phyloP scores from a whole-genome alignment of 192 early-diverging fungal species.

The Phycomyces nitens region DNA sequence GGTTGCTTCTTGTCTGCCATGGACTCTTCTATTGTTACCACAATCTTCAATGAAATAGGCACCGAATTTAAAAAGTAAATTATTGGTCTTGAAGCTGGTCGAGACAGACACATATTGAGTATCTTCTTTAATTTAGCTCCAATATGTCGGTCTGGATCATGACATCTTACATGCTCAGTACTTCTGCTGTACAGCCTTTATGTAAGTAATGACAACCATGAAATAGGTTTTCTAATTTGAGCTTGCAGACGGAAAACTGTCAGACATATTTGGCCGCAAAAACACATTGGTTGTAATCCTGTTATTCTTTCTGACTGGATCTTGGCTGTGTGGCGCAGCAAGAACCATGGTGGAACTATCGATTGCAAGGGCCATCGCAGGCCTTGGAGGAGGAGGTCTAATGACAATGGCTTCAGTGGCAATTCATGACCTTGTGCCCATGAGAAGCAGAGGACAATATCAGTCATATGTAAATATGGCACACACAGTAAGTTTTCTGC shows the following conservation, averaged over 20 bases:
- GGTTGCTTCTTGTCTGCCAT: constrained; percentile 25
- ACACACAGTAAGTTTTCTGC: constrained; percentile 13
- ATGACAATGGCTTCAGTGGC: constrained; percentile 56
- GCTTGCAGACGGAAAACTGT: constrained; percentile 65
- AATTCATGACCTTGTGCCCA: constrained; percentile 64
- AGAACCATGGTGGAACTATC: constrained; percentile 36
- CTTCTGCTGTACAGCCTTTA: constrained; percentile 28
- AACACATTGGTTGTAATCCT: constrained; percentile 69
- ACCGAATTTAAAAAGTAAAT: constrained; percentile 31
- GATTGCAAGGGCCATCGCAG: constrained; percentile 25
- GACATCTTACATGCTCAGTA: constrained; percentile 30
- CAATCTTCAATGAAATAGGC: constrained; percentile 31
- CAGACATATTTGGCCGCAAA: constrained; percentile 82
- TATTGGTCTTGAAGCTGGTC: too few relatives aligned
- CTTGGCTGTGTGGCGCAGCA: constrained; percentile 44
- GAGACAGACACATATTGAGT: neutral
- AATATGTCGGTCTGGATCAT: constrained; percentile 29
- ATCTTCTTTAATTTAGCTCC: constrained; percentile 22
- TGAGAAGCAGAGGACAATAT: constrained; percentile 65
- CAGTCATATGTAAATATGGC: constrained; percentile 37
- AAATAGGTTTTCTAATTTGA: too few relatives aligned
- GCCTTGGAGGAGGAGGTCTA: constrained; percentile 72
- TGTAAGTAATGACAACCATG: constrained; percentile 12
- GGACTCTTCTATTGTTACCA: constrained; percentile 31
- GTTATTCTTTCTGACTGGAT: constrained; percentile 76